Evolutionary conservation across 1,284 basidiomycete genomes (phyloP).

Genomic region (Papiliotrema fonsecae): DNA sequence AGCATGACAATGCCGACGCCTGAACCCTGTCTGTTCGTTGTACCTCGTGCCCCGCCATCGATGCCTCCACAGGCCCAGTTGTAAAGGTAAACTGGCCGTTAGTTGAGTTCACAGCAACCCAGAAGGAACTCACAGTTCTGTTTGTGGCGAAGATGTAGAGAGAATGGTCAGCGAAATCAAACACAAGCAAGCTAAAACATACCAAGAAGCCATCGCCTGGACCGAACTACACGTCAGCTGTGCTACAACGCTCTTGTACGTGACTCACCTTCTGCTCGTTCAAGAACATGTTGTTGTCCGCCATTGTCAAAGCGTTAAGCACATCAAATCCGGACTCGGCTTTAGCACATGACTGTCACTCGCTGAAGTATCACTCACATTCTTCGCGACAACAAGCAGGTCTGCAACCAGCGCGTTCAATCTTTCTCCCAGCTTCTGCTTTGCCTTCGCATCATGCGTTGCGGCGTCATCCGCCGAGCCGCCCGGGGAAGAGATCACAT

Average conservation of each 20-base stretch:
- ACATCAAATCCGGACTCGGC: slow-evolving; percentile 80
- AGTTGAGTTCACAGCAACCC: neutral
- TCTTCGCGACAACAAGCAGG: slow-evolving; percentile 70
- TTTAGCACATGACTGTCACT: neutral
- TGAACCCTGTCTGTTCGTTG: slow-evolving; percentile 31
- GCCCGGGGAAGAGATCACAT: slow-evolving; percentile 35
- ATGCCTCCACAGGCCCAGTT: slow-evolving; percentile 82
- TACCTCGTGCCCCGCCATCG: slow-evolving; percentile 55
- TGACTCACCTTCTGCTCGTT: slow-evolving; percentile 67
- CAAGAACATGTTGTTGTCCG: slow-evolving; percentile 86
- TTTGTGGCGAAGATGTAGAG: neutral
- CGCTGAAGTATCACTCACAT: slow-evolving; percentile 26
- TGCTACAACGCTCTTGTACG: neutral
- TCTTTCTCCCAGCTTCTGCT: slow-evolving; percentile 62
- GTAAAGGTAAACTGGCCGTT: slow-evolving; percentile 66
- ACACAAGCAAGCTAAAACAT: slow-evolving; percentile 9
- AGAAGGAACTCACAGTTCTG: slow-evolving; percentile 32
- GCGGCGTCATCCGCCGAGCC: slow-evolving; percentile 31
- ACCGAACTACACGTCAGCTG: slow-evolving; percentile 62
- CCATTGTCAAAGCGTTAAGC: slow-evolving; percentile 87
- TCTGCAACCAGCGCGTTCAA: slow-evolving; percentile 70
- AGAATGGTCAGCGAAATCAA: slow-evolving; percentile 1
- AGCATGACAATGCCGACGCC: slow-evolving; percentile 49
- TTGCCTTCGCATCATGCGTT: slow-evolving; percentile 54
- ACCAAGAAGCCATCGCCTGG: slow-evolving; percentile 76